phyloP scores from a whole-genome alignment of 805 yeast species.

The Nakazawaea peltata region DNA sequence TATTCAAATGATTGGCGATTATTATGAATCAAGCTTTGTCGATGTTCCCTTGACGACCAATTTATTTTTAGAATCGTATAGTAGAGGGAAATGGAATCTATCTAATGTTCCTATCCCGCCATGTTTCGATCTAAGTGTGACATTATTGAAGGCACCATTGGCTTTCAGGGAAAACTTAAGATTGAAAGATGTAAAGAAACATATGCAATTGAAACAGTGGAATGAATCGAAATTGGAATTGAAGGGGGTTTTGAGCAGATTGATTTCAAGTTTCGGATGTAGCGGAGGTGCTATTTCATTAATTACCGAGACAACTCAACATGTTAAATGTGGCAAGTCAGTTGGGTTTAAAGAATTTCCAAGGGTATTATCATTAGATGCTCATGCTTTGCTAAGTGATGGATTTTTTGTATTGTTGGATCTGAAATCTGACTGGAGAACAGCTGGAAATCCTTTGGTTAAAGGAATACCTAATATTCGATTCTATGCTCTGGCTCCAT shows the following conservation, averaged over 20 bases:
- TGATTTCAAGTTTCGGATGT: conserved; percentile 34
- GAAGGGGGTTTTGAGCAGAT: conserved; percentile 25
- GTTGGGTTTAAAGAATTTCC: conserved; percentile 43
- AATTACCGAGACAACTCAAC: conserved; percentile 38
- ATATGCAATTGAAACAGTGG: conserved; percentile 41
- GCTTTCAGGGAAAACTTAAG: conserved; percentile 42
- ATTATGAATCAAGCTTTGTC: not conserved
- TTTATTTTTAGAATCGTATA: conserved; percentile 49
- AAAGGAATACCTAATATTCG: conserved; percentile 49
- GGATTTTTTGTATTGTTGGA: conserved; percentile 48
- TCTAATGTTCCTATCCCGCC: conserved; percentile 49
- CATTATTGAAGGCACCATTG: conserved; percentile 54
- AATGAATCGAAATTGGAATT: conserved; percentile 29
- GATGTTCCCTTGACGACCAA: conserved; percentile 33
- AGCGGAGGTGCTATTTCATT: conserved; percentile 53
- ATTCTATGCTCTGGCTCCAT: conserved; percentile 62
- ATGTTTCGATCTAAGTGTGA: conserved; percentile 35
- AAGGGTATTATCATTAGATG: conserved; percentile 53
- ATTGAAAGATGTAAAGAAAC: conserved; percentile 32
- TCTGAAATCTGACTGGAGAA: conserved; percentile 67
- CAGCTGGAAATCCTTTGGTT: conserved; percentile 53
- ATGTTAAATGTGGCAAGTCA: conserved; percentile 40
- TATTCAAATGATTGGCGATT: not conserved
- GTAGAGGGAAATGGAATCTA: conserved; percentile 47
- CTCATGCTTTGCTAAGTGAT: conserved; percentile 56